A percentile compares a stretch with the other conserved stretches of the same genome.
These are phyloP conservation scores for Mycena kentingensis DNA, from an alignment of 768 basidiomycete genomes.

Conservation along the genomic window DNA sequence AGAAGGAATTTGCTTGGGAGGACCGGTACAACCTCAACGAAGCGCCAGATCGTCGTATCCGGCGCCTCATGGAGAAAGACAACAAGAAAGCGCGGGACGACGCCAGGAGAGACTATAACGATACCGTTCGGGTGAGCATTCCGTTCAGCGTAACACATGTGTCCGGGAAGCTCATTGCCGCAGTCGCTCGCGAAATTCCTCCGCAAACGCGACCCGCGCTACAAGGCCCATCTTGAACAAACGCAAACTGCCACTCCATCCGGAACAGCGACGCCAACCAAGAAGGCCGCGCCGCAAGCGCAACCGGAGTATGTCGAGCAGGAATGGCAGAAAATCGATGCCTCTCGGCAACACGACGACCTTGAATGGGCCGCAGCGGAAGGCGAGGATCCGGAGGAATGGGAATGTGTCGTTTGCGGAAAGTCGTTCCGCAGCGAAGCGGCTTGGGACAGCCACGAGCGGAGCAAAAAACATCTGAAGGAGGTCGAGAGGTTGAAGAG, in stretches of 20 bases:
- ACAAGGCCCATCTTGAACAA: conserved; percentile 64
- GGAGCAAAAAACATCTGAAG: conserved; percentile 91
- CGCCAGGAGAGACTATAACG: conserved; percentile 88
- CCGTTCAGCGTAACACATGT: background rate
- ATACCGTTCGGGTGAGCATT: conserved; percentile 73
- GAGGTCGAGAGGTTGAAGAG: conserved; percentile 77
- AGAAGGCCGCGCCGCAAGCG: conserved; percentile 28
- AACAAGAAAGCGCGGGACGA: conserved; percentile 92
- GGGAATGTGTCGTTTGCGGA: conserved; percentile 94
- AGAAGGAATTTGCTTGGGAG: conserved; percentile 87
- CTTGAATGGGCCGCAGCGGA: conserved; percentile 76
- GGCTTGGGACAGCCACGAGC: conserved; percentile 94
- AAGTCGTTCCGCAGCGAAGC: conserved; percentile 91
- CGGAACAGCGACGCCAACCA: conserved; percentile 33
- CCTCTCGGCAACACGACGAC: conserved; percentile 50
- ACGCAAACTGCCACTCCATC: conserved; percentile 32
- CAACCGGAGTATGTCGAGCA: conserved; percentile 71
- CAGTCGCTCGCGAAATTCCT: conserved; percentile 76
- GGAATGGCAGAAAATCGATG: conserved; percentile 80
- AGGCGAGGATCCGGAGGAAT: conserved; percentile 73
- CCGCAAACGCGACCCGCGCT: conserved; percentile 87
- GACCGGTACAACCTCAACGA: conserved; percentile 83
- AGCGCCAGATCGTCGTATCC: conserved; percentile 82
- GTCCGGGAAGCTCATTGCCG: conserved; percentile 3
- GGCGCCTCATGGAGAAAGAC: conserved; percentile 93